Base-by-base conservation (phyloP, 176 grass and related monocot species). In the Cymbopogon citratus region DNA sequence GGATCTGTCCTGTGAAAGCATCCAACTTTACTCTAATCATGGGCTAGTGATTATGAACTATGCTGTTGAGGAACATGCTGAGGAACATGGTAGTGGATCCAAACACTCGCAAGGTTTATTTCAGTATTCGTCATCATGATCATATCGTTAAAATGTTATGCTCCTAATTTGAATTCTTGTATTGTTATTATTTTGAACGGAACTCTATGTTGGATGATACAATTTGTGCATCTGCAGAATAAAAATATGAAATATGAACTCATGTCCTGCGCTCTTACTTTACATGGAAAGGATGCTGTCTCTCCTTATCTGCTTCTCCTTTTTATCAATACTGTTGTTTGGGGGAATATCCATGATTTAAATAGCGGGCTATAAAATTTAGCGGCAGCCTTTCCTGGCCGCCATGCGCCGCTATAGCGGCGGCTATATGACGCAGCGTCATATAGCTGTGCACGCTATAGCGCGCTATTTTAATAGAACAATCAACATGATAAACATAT, bases 161-260 rank as follows among this genome's bases (percentile, higher is more conserved):
- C 13, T 80, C 25, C 44, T 71, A 26, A 24, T 65, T 43, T 75
- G 41, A 52, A 64, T 85, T 81, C 29, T 85, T 85, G 70, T 65
- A 68, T 45, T 57, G 31, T 51, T 54, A 57, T 48, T 71, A 57
- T 38, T 71, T 68, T 45, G 41, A 81, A 64, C 1, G 21, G 43
- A 85, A 25, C 63, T 77, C 43, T 63, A 34, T 71, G 21, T 44
- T 85, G 56, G 46, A 49, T 13, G 71, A 85, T 71, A 71, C 52
- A 63, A 16, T 71, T 26, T 36, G 51, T 52, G 33, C 10, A 76
- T 35, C 63, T 43, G 33, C 19, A 71, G 33, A 76, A 75, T 35
- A 36, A 29, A 85, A 71, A 77, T 64, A 71, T 71, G 21, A 85
- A 85, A 71, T 76, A 23, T 64, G 52, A 81, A 73, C 70, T 49